Evolutionary conservation across 1,139 yeast species (phyloP).

Genomic region (Zygosaccharomyces pseudobailii): DNA sequence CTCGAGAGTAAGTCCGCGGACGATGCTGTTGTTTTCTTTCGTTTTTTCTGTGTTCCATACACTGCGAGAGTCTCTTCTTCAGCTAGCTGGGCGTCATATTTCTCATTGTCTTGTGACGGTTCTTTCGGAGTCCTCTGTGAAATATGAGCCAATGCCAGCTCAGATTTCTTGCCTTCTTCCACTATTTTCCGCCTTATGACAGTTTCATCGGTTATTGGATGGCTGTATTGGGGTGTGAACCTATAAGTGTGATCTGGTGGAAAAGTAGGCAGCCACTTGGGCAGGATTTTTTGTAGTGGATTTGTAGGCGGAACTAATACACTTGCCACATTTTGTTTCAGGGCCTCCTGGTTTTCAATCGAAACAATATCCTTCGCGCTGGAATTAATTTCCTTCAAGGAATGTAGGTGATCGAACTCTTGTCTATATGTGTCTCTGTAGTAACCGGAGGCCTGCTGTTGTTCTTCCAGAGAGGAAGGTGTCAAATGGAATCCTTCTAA

Average conservation of each 20-base stretch:
- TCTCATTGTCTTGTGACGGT: not conserved
- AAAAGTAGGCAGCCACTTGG: constrained; percentile 72
- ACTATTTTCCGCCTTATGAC: constrained; percentile 65
- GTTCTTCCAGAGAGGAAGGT: constrained; percentile 44
- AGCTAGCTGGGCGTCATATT: constrained; percentile 10
- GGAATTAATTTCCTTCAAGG: constrained; percentile 9
- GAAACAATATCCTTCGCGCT: constrained; percentile 10
- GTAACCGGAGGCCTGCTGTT: constrained; percentile 34
- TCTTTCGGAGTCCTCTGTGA: constrained; percentile 23
- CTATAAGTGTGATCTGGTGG: constrained; percentile 93
- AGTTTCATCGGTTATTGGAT: constrained; percentile 66
- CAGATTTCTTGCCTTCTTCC: constrained; percentile 76
- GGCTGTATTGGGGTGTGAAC: constrained; percentile 63
- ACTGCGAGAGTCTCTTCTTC: constrained; percentile 20
- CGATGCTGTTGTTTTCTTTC: constrained; percentile 6
- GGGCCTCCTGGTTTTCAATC: constrained; percentile 10
- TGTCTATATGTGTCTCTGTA: constrained; percentile 21
- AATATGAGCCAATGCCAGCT: constrained; percentile 63
- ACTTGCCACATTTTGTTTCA: constrained; percentile 14
- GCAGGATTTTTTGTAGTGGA: constrained; percentile 51
- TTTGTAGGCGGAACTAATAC: constrained; percentile 48
- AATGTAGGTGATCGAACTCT: constrained; percentile 13
- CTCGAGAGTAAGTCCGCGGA: constrained; percentile 14
- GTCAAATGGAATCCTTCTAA: constrained; percentile 44
- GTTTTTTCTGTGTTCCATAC: constrained; percentile 10